Evolutionary conservation across 495 filamentous ascomycete genomes (phyloP), one percentile per base, ranked within the genome.

Genomic region (Aspergillus panamensis): DNA sequence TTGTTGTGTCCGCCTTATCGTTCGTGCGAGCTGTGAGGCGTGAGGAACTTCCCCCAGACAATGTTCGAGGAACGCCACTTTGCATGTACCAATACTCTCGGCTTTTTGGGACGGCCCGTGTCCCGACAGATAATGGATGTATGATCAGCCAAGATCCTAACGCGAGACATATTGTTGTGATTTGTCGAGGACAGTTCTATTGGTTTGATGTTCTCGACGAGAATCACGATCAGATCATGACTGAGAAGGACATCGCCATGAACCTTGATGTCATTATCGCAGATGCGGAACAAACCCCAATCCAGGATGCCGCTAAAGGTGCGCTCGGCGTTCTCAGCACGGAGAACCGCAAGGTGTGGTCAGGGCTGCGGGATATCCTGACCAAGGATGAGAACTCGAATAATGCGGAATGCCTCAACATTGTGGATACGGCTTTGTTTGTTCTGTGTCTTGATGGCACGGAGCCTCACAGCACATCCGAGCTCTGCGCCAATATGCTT

Each of bases 71-170:
- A 29, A 85, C 84, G 7, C 92, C 94, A 0, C 77, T 98, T 14
- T 90, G 88, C 80, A 98, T 98, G 94, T 95, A 96, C 67, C 94
- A 98, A 73, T 97, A 96, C 73, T 95, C 94, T 0, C 83, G 95
- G 14, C 80, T 98, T 50, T 97, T 98, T 66, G 94, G 94, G 56
- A 97, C 95, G 2, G 92, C 94, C 55, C 87, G 94, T 60, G 86
- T 98, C 16, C 94, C 94, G 0, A 97, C 94, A 29, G 91, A 96
- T 32, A 89, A 93, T 70, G 94, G 94, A 9, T 98, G 94, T 67
- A 87, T 96, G 55, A 98, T 98, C 68, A 91, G 91, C 60, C 93
- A 96, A 67, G 92, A 97, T 67, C 87, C 90, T 1, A 82, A 82
- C 3, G 86, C 92, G 14, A 95, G 89, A 73, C 94, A 98, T 70